phyloP scores from a whole-genome alignment of 192 early-diverging fungal species.

The Chytriomyces sp. region DNA sequence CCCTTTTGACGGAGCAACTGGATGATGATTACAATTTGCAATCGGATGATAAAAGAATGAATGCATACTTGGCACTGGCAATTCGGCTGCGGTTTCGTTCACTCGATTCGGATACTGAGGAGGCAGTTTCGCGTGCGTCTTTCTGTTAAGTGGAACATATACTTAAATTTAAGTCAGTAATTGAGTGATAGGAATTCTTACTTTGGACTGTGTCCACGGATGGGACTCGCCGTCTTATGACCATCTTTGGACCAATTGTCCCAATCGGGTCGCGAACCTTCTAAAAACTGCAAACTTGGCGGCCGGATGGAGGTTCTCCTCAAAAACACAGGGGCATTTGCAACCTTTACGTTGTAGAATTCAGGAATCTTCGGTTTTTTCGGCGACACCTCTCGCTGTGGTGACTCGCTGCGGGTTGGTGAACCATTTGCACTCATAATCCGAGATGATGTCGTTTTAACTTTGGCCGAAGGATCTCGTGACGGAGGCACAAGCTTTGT shows the following conservation, averaged over 20 bases:
- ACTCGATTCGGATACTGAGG: no score
- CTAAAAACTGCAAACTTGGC: conserved; percentile 29
- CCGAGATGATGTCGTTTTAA: no score
- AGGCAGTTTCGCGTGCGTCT: no score
- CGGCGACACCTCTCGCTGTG: no score
- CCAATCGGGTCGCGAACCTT: conserved; percentile 18
- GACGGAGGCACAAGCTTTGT: neutral
- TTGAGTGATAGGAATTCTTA: neutral
- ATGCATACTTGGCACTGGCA: no score
- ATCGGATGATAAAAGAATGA: no score
- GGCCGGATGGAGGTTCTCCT: conserved; percentile 25
- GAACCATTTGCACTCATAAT: no score
- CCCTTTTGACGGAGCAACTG: neutral
- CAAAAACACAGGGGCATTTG: conserved; percentile 28
- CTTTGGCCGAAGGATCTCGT: no score
- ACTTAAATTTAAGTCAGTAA: no score
- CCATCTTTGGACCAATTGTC: neutral
- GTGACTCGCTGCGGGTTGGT: no score
- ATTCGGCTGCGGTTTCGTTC: no score
- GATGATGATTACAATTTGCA: neutral
- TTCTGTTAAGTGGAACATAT: no score
- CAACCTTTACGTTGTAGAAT: conserved; percentile 34
- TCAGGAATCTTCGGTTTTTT: conserved; percentile 3
- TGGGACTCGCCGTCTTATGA: neutral
- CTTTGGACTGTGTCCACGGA: neutral